phyloP scores from a whole-genome alignment of 306 rosid species.

The Ceratonia siliqua region DNA sequence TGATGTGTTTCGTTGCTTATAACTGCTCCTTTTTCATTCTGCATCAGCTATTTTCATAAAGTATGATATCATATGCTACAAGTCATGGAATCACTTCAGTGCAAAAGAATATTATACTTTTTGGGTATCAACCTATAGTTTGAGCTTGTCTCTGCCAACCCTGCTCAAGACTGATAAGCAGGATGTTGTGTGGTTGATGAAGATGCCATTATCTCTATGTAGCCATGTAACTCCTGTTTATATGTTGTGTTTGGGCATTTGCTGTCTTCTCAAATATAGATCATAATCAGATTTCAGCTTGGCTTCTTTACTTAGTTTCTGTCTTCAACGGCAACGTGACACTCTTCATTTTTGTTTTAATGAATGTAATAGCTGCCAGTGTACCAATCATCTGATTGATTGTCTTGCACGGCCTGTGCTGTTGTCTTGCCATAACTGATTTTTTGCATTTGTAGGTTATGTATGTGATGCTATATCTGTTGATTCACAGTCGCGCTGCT shows the following conservation, averaged over 20 bases:
- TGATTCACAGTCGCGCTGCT: slow-evolving; percentile 71
- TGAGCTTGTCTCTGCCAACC: background rate
- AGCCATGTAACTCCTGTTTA: background rate
- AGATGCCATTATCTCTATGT: background rate
- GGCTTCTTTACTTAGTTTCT: background rate
- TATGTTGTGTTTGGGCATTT: background rate
- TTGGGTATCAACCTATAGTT: background rate
- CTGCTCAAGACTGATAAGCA: background rate
- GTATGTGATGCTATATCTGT: slow-evolving; percentile 68
- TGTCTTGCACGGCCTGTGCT: background rate
- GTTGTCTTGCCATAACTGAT: background rate
- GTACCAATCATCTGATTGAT: background rate
- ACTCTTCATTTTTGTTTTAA: background rate
- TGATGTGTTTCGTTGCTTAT: background rate
- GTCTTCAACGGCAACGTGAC: background rate
- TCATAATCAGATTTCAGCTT: background rate
- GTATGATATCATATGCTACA: background rate
- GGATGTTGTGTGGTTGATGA: background rate
- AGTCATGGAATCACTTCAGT: background rate
- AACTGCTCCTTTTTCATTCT: background rate
- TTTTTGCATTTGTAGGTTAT: slow-evolving; percentile 54
- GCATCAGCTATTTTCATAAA: background rate
- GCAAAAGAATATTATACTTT: background rate
- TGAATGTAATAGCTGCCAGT: background rate
- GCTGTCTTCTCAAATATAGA: background rate